Base-by-base conservation (phyloP, 805 yeast genomes). In the Kodamaea neixiangensis region DNA sequence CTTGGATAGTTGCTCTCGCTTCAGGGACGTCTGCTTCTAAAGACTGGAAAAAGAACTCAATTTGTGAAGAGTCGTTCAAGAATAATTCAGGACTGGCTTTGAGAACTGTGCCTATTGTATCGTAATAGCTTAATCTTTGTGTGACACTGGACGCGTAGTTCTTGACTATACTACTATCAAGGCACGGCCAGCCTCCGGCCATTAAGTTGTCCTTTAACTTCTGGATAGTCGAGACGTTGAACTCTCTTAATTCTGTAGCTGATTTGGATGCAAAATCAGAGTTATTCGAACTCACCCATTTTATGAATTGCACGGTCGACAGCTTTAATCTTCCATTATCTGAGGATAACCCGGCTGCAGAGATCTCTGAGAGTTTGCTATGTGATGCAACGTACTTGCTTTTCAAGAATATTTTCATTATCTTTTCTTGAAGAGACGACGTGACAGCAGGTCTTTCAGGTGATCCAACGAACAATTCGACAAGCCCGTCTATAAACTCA, bases 1-100 rank as follows among this genome's bases (percentile, higher is more conserved):
- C 90, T 59, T 86, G 94, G 35, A 91, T 79, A 0, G 89, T 79
- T 1, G 86, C 66, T 53, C 86, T 76, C 52, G 88, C 71, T 13
- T 86, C 92, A 0, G 78, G 56, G 3, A 74, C 55, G 54, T 92
- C 97, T 1, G 80, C 80, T 47, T 76, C 78, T 37, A 92, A 67
- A 19, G 94, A 83, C 34, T 83, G 83, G 55, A 91, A 84, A 15
- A 92, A 67, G 59, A 90, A 91, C 46, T 79, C 80, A 37, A 89
- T 63, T 54, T 78, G 81, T 0, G 77, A 63, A 34, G 85, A 66
- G 58, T 83, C 83, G 11, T 68, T 58, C 2, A 69, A 51, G 29
- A 83, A 65, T 15, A 72, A 62, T 0, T 62, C 57, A 0, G 80
- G 72, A 37, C 78, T 72, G 31, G 77, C 73, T 50, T 77, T 73